Evolutionary conservation across 2,329 filamentous ascomycete genomes (phyloP).

Genomic region (Aspergillus bombycis): DNA sequence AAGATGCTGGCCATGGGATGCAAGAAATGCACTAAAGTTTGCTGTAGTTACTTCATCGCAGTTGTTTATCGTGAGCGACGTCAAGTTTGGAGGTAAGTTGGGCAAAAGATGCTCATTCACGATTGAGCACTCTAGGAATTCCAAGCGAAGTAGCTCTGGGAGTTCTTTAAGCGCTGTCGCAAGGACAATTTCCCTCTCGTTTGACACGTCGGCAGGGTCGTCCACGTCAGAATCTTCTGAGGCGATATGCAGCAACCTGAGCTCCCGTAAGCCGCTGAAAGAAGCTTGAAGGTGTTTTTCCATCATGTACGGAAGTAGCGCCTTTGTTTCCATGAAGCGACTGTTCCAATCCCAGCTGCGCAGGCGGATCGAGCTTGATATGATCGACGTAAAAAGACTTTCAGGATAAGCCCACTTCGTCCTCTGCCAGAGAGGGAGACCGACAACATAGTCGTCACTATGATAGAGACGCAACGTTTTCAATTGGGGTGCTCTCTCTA

Average conservation of each 20-base stretch:
- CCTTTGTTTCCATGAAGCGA: slow-evolving; percentile 45
- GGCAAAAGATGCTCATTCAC: slow-evolving; percentile 70
- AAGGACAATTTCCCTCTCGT: slow-evolving; percentile 32
- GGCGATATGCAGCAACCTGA: slow-evolving; percentile 43
- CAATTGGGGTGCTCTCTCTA: slow-evolving; percentile 68
- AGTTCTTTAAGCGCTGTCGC: slow-evolving; percentile 60
- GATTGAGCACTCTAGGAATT: slow-evolving; percentile 74
- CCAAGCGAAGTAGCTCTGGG: slow-evolving; percentile 66
- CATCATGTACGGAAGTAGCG: slow-evolving; percentile 53
- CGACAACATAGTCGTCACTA: slow-evolving; percentile 58
- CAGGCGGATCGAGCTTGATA: slow-evolving; percentile 50
- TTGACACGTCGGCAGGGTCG: slow-evolving; percentile 48
- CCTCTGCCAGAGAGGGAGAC: slow-evolving; percentile 34
- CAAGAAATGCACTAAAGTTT: slow-evolving; percentile 67
- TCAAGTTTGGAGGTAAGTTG: slow-evolving; percentile 67
- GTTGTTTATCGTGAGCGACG: slow-evolving; percentile 73
- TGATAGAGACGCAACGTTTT: slow-evolving; percentile 73
- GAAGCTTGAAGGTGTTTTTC: slow-evolving; percentile 56
- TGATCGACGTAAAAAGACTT: slow-evolving; percentile 67
- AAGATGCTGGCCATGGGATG: slow-evolving; percentile 68
- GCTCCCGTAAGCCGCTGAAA: slow-evolving; percentile 51
- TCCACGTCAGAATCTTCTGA: slow-evolving; percentile 24
- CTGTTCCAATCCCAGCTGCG: slow-evolving; percentile 61
- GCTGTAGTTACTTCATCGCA: slow-evolving; percentile 75
- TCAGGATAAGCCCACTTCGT: slow-evolving; percentile 70